Percentiles rank a stretch among this genome's conserved stretches.
Conservation (phyloP, 1,284 basidiomycete genomes). For the Dichomitus squalens region DNA sequence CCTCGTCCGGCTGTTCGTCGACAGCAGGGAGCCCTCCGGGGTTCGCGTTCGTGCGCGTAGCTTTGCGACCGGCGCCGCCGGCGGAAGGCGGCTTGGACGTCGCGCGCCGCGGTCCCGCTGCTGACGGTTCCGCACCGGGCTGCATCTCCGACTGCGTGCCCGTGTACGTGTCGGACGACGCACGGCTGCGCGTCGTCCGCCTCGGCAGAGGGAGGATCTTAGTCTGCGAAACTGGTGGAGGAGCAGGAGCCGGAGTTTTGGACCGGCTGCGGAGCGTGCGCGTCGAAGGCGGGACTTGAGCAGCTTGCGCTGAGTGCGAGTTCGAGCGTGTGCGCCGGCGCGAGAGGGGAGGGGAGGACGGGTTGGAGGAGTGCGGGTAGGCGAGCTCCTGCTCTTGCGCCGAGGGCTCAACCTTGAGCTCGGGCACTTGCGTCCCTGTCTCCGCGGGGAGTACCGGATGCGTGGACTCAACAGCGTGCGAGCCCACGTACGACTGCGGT, state of each 20-base stretch:
- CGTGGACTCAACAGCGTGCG: conserved; percentile 7
- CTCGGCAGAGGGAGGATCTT: conserved; percentile 1
- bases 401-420: background rate
- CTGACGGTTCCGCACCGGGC: background rate
- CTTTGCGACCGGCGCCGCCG: background rate
- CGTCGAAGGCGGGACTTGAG: background rate
- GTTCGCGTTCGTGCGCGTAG: background rate
- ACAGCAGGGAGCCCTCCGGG: conserved; percentile 8
- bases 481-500: conserved; percentile 5
- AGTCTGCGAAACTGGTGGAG: background rate
- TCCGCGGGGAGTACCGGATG: background rate
- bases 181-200: conserved; percentile 12
- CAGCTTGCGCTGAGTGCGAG: background rate
- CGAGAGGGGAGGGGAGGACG: conserved; percentile 7
- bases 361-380: background rate
- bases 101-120: background rate
- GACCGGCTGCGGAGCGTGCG: conserved; percentile 19
- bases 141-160: background rate
- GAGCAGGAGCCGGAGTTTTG: conserved; percentile 10
- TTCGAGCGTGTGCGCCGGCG: conserved; percentile 2
- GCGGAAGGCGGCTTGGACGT: conserved; percentile 10
- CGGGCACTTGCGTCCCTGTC: background rate
- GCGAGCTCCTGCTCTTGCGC: background rate
- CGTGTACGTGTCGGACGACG: background rate
- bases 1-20: conserved; percentile 10